These are phyloP conservation scores for Eragrostis nindensis DNA, from an alignment of 176 grass and related monocot species.

Conservation along the genomic window DNA sequence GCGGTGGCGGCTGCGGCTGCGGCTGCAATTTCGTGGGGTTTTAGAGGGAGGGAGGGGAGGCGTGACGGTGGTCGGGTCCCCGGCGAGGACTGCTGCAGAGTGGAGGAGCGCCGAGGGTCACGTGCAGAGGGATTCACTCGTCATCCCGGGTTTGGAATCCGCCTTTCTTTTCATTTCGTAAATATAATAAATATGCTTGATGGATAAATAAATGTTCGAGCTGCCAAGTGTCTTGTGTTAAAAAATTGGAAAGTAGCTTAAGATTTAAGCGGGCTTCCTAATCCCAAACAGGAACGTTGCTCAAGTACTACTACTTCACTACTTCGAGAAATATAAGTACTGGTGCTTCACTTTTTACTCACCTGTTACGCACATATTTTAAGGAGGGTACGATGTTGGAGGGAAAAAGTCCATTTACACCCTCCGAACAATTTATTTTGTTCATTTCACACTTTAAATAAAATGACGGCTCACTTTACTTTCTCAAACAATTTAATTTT, in stretches of 20 bases:
- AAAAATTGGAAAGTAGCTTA: neutral
- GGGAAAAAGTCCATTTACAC: too few relatives aligned
- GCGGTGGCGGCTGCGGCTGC: conserved; percentile 24
- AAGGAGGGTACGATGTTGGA: too few relatives aligned
- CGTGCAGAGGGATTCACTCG: conserved; percentile 38
- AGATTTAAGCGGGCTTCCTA: neutral
- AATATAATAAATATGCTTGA: neutral
- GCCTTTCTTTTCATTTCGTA: neutral
- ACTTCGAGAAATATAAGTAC: too few relatives aligned
- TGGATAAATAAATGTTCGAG: neutral
- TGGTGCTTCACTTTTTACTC: too few relatives aligned
- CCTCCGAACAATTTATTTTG: too few relatives aligned
- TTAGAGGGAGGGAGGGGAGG: neutral
- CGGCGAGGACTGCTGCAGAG: neutral
- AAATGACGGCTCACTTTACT: too few relatives aligned
- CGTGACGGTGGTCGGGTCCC: conserved; percentile 36
- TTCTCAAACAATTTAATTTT: too few relatives aligned
- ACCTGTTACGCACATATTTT: too few relatives aligned
- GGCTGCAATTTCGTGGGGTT: conserved; percentile 39
- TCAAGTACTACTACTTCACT: neutral
- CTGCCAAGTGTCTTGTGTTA: neutral
- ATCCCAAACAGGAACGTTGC: neutral
- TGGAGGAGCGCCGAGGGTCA: conserved; percentile 18
- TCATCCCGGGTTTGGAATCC: conserved; percentile 24
- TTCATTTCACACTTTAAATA: too few relatives aligned